Conservation (phyloP, 441 rosid genomes). For the Rhodomyrtus psidioides region DNA sequence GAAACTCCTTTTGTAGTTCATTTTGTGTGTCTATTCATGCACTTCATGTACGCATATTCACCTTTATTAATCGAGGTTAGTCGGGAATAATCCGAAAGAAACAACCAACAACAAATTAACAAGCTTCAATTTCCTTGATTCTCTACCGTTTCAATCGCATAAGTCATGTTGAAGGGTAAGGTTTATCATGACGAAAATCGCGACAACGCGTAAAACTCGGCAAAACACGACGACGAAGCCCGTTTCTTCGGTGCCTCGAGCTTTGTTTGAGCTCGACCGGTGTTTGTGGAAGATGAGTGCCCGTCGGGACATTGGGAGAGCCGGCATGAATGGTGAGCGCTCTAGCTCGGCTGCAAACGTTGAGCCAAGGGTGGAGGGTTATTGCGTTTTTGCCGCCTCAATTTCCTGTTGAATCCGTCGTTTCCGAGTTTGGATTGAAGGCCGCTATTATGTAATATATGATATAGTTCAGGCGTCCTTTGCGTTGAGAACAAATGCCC, state of each 20-base stretch:
- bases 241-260: not conserved
- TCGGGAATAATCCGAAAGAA: not conserved
- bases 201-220: too few relatives aligned
- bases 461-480: not conserved
- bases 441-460: not conserved
- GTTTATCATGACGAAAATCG: too few relatives aligned
- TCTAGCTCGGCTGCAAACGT: not conserved
- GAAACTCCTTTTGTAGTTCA: not conserved
- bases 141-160: too few relatives aligned
- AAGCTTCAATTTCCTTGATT: not conserved
- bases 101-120: not conserved
- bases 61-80: not conserved
- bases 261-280: not conserved
- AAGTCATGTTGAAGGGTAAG: too few relatives aligned
- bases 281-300: not conserved
- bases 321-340: not conserved
- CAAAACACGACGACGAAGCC: too few relatives aligned
- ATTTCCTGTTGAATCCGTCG: not conserved
- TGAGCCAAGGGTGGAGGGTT: not conserved
- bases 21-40: not conserved
- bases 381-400: not conserved
- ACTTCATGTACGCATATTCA: not conserved
- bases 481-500: not conserved
- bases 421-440: not conserved
- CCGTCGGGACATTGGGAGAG: not conserved